A percentile compares a stretch with the other conserved stretches of the same genome.
Evolutionary conservation across 192 early-diverging fungal species (phyloP).

Genomic region (Coemansia biformis): DNA sequence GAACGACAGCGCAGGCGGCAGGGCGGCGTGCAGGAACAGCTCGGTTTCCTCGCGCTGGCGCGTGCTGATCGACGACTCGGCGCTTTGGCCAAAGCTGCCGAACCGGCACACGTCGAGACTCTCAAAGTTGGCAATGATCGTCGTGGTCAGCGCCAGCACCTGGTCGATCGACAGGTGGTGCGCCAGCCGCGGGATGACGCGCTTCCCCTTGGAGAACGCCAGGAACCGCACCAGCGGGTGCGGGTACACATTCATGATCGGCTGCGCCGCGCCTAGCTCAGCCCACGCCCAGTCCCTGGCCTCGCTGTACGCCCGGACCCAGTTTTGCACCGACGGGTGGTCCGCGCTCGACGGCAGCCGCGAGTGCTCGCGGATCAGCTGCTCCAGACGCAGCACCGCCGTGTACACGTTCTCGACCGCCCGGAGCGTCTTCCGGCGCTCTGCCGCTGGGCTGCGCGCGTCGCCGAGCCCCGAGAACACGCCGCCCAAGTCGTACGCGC

Average conservation of each 20-base stretch:
- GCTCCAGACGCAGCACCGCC: constrained; percentile 75
- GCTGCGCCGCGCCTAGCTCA: constrained; percentile 40
- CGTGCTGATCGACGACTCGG: constrained; percentile 4
- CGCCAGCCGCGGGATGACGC: constrained; percentile 77
- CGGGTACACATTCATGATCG: constrained; percentile 53
- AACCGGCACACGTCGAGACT: constrained; percentile 62
- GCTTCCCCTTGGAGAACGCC: constrained; percentile 83
- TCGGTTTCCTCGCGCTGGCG: constrained; percentile 65
- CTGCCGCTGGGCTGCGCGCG: constrained; percentile 53
- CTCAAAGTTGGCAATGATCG: constrained; percentile 71
- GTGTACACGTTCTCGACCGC: constrained; percentile 77
- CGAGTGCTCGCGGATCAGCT: constrained; percentile 68
- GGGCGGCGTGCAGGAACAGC: constrained; percentile 81
- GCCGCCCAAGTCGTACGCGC: constrained; percentile 26
- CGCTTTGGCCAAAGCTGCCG: constrained; percentile 27
- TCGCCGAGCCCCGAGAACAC: constrained; percentile 28
- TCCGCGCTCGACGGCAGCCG: constrained; percentile 28
- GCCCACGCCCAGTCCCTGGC: constrained; percentile 35
- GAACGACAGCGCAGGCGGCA: constrained; percentile 77
- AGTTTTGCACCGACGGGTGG: constrained; percentile 26
- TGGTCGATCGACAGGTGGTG: constrained; percentile 75
- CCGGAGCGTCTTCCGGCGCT: constrained; percentile 55
- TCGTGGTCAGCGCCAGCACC: constrained; percentile 68
- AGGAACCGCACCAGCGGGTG: constrained; percentile 88
- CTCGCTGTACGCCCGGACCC: constrained; percentile 27